Conservation (phyloP, 2,329 filamentous ascomycete genomes). For the Colletotrichum sp. region DNA sequence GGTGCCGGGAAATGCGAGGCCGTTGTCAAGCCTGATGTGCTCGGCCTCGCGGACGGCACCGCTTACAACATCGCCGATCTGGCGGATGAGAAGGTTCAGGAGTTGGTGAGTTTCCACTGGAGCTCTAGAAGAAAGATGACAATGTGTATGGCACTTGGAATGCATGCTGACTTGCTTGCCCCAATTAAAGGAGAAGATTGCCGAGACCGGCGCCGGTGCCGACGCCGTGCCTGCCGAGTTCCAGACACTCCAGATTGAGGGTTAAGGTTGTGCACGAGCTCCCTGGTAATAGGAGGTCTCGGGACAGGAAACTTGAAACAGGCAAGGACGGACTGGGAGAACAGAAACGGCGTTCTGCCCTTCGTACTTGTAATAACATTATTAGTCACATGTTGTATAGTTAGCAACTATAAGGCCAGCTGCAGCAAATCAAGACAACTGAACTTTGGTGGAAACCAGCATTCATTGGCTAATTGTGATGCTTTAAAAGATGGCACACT, state of each 20-base stretch:
- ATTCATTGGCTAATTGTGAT: not conserved
- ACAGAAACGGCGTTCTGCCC: not conserved
- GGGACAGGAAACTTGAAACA: not conserved
- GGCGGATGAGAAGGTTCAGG: not conserved
- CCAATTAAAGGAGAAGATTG: not conserved
- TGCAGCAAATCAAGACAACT: not conserved
- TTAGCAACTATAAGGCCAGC: not conserved
- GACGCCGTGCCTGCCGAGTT: conserved; percentile 11
- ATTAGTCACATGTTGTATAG: not conserved
- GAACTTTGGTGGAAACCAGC: not conserved
- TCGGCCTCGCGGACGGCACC: conserved; percentile 10
- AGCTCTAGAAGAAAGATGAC: not conserved
- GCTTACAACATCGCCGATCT: conserved; percentile 1
- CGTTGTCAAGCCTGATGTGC: not conserved
- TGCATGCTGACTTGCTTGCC: not conserved
- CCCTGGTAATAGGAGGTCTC: not conserved
- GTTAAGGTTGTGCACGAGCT: not conserved
- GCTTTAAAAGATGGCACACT: not conserved
- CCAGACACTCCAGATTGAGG: not conserved
- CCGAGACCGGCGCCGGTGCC: not conserved
- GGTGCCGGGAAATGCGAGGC: conserved; percentile 2
- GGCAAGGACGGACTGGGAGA: not conserved
- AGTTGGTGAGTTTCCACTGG: not conserved
- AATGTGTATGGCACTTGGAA: not conserved
- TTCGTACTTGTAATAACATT: not conserved